A percentile compares a stretch with the other conserved stretches of the same genome.
These are phyloP conservation scores for Dryas octopetala DNA, from an alignment of 306 rosid species.

Conservation along the genomic window DNA sequence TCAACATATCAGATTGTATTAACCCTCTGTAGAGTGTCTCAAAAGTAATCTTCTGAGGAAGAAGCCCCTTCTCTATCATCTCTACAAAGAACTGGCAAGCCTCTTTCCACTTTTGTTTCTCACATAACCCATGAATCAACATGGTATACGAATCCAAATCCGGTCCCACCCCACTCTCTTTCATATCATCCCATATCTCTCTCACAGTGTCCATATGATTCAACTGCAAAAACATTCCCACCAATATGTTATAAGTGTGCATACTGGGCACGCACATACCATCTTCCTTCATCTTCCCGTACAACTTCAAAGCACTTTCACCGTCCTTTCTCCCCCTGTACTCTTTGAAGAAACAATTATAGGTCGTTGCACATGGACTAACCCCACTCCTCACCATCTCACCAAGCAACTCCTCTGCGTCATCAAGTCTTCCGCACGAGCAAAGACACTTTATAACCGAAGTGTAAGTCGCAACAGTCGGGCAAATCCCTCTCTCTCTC, in stretches of 20 bases:
- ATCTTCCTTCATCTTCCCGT: conserved; percentile 68
- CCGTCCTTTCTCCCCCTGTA: conserved; percentile 71
- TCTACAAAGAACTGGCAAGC: conserved; percentile 82
- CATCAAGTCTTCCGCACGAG: conserved; percentile 76
- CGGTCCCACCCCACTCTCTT: conserved; percentile 61
- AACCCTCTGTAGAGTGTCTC: conserved; percentile 81
- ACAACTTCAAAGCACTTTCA: conserved; percentile 63
- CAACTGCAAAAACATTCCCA: conserved; percentile 62
- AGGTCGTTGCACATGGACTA: conserved; percentile 63
- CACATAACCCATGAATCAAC: conserved; percentile 73
- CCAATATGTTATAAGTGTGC: conserved; percentile 62
- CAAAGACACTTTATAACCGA: conserved; percentile 82
- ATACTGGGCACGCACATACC: conserved; percentile 54
- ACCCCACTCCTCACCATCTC: conserved; percentile 74
- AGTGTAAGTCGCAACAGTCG: conserved; percentile 69
- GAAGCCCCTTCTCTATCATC: conserved; percentile 94
- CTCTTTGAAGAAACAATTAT: conserved; percentile 82
- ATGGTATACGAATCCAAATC: conserved; percentile 78
- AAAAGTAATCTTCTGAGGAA: conserved; percentile 83
- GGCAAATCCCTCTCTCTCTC: conserved; percentile 70
- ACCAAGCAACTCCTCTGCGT: conserved; percentile 63
- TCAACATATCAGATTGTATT: conserved; percentile 82
- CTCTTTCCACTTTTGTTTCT: conserved; percentile 67
- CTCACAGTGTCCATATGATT: conserved; percentile 47
- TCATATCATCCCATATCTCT: conserved; percentile 77